phyloP scores from a whole-genome alignment of 345 rosid species.

The Lepidium aucheri region DNA sequence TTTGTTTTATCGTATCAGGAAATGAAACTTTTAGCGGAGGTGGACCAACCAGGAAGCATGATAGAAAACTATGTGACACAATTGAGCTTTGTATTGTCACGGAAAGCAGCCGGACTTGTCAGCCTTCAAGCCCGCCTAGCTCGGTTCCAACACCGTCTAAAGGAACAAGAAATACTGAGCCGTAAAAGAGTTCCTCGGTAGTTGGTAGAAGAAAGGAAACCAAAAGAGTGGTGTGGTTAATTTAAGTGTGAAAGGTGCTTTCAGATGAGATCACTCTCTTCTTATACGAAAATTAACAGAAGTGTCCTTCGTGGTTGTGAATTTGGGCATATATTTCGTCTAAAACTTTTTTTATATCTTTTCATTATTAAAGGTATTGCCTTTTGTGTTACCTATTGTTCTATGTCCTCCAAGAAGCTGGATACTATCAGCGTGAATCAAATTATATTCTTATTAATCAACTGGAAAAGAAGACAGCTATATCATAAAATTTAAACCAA shows the following conservation, averaged over 20 bases:
- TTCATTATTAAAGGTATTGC: conserved; percentile 4
- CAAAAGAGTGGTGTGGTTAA: neutral
- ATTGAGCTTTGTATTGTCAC: conserved; percentile 81
- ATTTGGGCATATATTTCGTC: conserved; percentile 1
- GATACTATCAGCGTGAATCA: neutral
- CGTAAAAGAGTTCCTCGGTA: conserved; percentile 67
- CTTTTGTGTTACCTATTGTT: neutral
- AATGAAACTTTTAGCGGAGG: conserved; percentile 95
- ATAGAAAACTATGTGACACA: conserved; percentile 91
- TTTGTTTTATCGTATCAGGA: conserved; percentile 40
- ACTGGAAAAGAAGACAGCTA: neutral
- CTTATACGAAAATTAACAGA: conserved; percentile 8
- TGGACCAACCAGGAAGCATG: conserved; percentile 96
- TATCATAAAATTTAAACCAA: too few species aligned
- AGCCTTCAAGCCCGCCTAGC: conserved; percentile 94
- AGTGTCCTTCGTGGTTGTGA: conserved; percentile 14
- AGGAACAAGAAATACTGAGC: conserved; percentile 87
- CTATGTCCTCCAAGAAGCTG: neutral
- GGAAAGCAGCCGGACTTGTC: conserved; percentile 94
- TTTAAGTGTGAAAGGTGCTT: conserved; percentile 9
- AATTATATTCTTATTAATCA: neutral
- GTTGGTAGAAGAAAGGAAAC: conserved; percentile 3
- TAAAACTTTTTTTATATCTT: neutral
- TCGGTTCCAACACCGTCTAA: conserved; percentile 92
- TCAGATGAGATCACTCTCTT: neutral